Evolutionary conservation across 345 rosid genomes (phyloP).

Genomic region (Ceriops decandra): DNA sequence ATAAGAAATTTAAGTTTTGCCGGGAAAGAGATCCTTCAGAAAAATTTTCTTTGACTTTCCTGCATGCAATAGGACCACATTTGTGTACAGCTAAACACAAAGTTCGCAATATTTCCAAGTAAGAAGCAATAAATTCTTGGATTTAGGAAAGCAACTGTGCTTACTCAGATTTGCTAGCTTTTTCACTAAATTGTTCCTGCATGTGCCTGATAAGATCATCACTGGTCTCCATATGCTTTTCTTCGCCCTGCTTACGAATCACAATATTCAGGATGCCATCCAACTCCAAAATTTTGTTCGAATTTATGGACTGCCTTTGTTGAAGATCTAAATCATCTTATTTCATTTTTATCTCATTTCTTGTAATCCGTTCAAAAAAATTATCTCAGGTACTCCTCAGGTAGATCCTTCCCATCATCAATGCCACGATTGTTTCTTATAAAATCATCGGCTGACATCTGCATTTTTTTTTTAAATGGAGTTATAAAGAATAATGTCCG

Average conservation of each 20-base stretch:
- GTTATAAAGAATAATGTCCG: constrained; percentile 24
- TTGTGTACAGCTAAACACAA: no score
- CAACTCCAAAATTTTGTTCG: constrained; percentile 77
- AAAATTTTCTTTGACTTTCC: not conserved
- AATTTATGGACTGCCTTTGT: constrained; percentile 71
- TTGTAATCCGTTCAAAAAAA: constrained; percentile 88
- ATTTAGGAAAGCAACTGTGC: constrained; percentile 29
- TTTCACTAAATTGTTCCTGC: constrained; percentile 98
- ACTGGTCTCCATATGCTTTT: constrained; percentile 70
- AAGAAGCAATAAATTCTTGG: not conserved
- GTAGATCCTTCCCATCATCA: constrained; percentile 95
- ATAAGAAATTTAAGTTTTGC: not conserved
- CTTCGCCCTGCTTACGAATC: constrained; percentile 83
- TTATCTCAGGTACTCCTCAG: constrained; percentile 87
- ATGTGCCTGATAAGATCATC: constrained; percentile 93
- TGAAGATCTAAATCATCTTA: constrained; percentile 75
- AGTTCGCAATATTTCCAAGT: not conserved
- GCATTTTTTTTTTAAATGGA: constrained; percentile 16
- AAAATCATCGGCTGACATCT: constrained; percentile 99
- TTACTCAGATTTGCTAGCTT: constrained; percentile 97
- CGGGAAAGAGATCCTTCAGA: not conserved
- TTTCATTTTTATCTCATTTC: constrained; percentile 97
- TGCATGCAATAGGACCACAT: not conserved
- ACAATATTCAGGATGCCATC: constrained; percentile 93
- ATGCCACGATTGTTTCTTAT: constrained; percentile 96